phyloP scores from a whole-genome alignment of 257 asterid genomes.

The Plantago major region DNA sequence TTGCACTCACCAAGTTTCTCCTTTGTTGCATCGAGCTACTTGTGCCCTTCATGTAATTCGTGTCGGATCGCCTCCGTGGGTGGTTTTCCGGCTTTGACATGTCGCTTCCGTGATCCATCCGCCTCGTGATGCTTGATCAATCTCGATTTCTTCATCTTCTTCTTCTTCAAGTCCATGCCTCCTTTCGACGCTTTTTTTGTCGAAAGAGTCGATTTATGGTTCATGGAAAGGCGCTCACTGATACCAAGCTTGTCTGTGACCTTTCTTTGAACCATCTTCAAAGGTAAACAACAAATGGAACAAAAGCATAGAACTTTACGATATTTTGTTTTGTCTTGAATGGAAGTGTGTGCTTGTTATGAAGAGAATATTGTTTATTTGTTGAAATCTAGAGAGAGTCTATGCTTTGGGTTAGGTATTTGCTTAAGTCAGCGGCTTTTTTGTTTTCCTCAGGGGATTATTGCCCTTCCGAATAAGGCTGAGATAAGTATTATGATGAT shows the following conservation, averaged over 20 bases:
- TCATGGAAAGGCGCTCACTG: slow-evolving; percentile 25
- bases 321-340: slow-evolving; percentile 14
- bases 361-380: neutral
- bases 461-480: slow-evolving; percentile 23
- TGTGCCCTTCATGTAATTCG: slow-evolving; percentile 92
- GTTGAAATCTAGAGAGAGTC: slow-evolving; percentile 28
- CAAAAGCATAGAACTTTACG: slow-evolving; percentile 16
- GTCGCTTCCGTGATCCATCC: slow-evolving; percentile 18
- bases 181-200: slow-evolving; percentile 36
- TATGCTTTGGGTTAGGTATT: slow-evolving; percentile 22
- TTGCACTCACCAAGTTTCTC: slow-evolving; percentile 45
- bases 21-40: slow-evolving; percentile 76
- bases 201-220: slow-evolving; percentile 33
- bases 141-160: slow-evolving; percentile 75
- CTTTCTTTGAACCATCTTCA: slow-evolving; percentile 79
- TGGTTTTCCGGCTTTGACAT: slow-evolving; percentile 36
- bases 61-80: slow-evolving; percentile 28
- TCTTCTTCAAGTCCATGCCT: slow-evolving; percentile 48
- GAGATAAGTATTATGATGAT: slow-evolving; percentile 32
- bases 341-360: slow-evolving; percentile 14
- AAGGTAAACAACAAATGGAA: slow-evolving; percentile 28
- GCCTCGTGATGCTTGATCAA: slow-evolving; percentile 33
- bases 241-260: slow-evolving; percentile 34
- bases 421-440: slow-evolving; percentile 21
- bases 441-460: slow-evolving; percentile 22